Conservation (phyloP, 2,329 filamentous ascomycete genomes). For the Ascochyta pisi region DNA sequence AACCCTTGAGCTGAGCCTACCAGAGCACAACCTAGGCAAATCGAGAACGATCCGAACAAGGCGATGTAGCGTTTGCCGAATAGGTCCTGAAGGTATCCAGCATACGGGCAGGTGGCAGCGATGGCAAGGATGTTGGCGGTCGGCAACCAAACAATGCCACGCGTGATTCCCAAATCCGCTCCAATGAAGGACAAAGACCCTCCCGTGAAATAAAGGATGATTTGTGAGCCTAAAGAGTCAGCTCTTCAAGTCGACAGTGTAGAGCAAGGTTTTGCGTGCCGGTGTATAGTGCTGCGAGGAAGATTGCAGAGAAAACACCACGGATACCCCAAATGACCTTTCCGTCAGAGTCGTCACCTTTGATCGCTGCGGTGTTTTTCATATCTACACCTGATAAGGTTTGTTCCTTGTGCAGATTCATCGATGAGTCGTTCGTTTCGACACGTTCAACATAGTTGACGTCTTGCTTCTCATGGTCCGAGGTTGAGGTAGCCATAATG, state of each 20-base stretch:
- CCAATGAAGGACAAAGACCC: constrained; percentile 42
- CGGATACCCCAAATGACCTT: constrained; percentile 47
- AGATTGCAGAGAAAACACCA: constrained; percentile 46
- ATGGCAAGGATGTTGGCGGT: constrained; percentile 47
- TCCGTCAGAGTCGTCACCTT: constrained; percentile 52
- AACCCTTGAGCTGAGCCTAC: constrained; percentile 42
- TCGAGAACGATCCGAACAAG: constrained; percentile 39
- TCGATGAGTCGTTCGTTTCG: constrained; percentile 27
- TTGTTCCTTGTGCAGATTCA: constrained; percentile 34
- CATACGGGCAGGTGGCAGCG: constrained; percentile 43
- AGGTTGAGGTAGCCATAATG: constrained; percentile 27
- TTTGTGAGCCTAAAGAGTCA: constrained; percentile 36
- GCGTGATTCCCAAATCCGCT: constrained; percentile 32
- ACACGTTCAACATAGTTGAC: constrained; percentile 34
- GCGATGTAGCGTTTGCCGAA: constrained; percentile 48
- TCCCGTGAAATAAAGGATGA: constrained; percentile 45
- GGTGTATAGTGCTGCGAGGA: constrained; percentile 49
- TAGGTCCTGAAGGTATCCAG: constrained; percentile 46
- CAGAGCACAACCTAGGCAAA: constrained; percentile 41
- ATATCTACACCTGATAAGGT: constrained; percentile 44
- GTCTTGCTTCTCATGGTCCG: constrained; percentile 34
- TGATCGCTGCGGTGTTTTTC: constrained; percentile 44
- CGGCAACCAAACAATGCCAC: constrained; percentile 41
- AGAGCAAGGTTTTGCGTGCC: constrained; percentile 11
- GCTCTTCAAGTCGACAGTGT: not conserved